phyloP scores from a whole-genome alignment of 371 early-diverging fungal species.

The Enterospora canceri region DNA sequence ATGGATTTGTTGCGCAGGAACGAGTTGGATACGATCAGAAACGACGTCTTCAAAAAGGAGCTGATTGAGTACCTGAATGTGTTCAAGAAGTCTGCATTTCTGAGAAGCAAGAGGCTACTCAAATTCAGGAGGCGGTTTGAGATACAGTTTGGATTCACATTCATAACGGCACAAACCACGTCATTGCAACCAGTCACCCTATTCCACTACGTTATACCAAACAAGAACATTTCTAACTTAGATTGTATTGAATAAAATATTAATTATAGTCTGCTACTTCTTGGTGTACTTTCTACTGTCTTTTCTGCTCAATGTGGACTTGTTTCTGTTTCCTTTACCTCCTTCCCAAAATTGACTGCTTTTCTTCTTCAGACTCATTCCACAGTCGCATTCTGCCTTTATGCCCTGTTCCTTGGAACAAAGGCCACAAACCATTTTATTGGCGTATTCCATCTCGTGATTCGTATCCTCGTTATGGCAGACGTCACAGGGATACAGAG shows the following conservation, averaged over 20 bases:
- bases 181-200: background rate
- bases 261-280: background rate
- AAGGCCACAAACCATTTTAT: constrained; percentile 73
- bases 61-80: background rate
- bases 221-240: background rate
- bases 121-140: background rate
- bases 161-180: background rate
- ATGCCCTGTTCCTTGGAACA: constrained; percentile 72
- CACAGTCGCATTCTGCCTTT: constrained; percentile 59
- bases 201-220: background rate
- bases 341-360: constrained; percentile 79
- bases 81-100: background rate
- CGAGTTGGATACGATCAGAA: background rate
- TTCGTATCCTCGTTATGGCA: constrained; percentile 71
- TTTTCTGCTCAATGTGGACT: constrained; percentile 66
- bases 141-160: background rate
- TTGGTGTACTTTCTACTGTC: constrained; percentile 59
- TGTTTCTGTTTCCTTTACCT: constrained; percentile 74
- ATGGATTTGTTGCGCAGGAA: background rate
- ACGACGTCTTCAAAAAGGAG: background rate
- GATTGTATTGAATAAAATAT: background rate
- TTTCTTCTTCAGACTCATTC: constrained; percentile 59
- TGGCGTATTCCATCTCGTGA: constrained; percentile 61
- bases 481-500: constrained; percentile 71
- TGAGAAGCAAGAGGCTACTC: background rate